A percentile compares a stretch with the other conserved stretches of the same genome.
phyloP scores from a whole-genome alignment of 495 filamentous ascomycete species.

The Tuber magnatum region DNA sequence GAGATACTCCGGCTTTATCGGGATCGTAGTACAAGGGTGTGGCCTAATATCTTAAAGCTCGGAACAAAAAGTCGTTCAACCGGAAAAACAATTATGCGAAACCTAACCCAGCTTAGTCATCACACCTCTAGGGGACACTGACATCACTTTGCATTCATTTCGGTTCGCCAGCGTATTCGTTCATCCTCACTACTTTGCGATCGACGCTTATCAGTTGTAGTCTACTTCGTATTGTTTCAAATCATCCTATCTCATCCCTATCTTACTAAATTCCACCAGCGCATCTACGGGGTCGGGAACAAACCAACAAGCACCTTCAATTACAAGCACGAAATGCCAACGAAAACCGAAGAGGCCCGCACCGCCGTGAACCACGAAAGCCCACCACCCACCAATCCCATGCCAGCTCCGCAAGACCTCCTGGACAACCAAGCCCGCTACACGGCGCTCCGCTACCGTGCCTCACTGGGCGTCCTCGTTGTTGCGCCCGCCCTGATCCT shows the following conservation, averaged over 20 bases:
- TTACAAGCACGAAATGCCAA: neutral
- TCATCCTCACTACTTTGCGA: neutral
- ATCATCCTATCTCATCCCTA: neutral
- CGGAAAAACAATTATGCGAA: neutral
- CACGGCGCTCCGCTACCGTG: conserved; percentile 52
- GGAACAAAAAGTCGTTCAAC: neutral
- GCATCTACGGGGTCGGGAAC: neutral
- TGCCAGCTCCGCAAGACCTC: conserved; percentile 12
- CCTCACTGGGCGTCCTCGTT: conserved; percentile 58
- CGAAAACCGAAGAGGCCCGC: conserved; percentile 3
- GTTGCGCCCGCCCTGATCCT: conserved; percentile 61
- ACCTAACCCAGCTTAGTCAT: conserved; percentile 2
- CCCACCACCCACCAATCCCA: conserved; percentile 1
- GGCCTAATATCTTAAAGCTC: neutral
- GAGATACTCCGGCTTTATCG: neutral
- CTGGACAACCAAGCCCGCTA: conserved; percentile 43
- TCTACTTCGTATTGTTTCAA: neutral
- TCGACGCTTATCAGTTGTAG: neutral
- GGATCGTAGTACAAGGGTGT: neutral
- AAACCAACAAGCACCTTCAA: neutral
- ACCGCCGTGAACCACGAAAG: neutral
- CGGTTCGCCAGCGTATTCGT: neutral
- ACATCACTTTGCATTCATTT: neutral
- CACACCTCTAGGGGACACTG: neutral
- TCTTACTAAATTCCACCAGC: neutral